A percentile compares a stretch with the other conserved stretches of the same genome.
Evolutionary conservation across 352 stramenopile species (phyloP).

Genomic region (Pythium scleroteichum): DNA sequence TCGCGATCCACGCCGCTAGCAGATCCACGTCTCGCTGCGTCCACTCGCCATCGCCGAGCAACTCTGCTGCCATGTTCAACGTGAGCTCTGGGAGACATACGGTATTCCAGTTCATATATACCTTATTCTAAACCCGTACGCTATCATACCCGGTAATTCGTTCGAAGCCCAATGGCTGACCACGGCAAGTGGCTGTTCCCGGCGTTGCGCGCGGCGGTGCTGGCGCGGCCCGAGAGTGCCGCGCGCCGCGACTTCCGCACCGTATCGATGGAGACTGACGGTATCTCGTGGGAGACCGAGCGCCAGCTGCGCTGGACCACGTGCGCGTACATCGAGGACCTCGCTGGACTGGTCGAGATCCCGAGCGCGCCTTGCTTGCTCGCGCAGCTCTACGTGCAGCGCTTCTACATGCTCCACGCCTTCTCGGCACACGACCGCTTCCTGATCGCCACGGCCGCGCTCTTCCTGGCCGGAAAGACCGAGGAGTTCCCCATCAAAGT

Average conservation of each 20-base stretch:
- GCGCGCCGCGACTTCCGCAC: constrained; percentile 36
- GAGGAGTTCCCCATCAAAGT: constrained; percentile 83
- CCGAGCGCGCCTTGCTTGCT: constrained; percentile 52
- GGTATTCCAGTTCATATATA: constrained; percentile 1
- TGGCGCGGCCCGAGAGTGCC: constrained; percentile 3
- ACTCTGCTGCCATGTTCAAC: background rate
- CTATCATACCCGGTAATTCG: too few relatives aligned
- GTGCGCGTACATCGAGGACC: constrained; percentile 67
- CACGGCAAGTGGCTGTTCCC: constrained; percentile 17
- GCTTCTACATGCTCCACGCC: constrained; percentile 81
- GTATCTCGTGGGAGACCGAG: constrained; percentile 56
- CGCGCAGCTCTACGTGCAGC: constrained; percentile 70
- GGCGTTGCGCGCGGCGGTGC: constrained; percentile 16
- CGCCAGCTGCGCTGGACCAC: constrained; percentile 64
- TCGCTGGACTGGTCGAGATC: constrained; percentile 62
- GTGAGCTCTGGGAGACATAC: background rate
- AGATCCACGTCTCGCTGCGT: constrained; percentile 8
- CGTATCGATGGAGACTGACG: constrained; percentile 43
- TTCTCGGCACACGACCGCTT: constrained; percentile 81
- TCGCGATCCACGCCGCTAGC: constrained; percentile 12
- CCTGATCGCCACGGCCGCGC: constrained; percentile 64
- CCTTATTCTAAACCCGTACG: too few relatives aligned
- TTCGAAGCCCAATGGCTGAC: constrained; percentile 14
- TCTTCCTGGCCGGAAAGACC: constrained; percentile 77
- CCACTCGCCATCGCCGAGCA: constrained; percentile 5